These are phyloP conservation scores for Gnetum montanum DNA, from an alignment of 75 land plant species.

Conservation along the genomic window DNA sequence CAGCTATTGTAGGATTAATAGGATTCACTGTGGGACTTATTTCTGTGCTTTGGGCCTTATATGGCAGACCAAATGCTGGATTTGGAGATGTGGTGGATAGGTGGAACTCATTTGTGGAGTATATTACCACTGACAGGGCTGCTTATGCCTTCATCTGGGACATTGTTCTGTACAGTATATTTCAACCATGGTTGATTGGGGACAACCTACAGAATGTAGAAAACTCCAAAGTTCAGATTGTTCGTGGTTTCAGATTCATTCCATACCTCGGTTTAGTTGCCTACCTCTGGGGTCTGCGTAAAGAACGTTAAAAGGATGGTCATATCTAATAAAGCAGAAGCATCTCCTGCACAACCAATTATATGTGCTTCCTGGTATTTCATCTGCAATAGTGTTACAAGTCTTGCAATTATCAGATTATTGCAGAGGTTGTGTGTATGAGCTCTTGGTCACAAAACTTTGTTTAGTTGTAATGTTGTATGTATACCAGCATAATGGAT, in stretches of 20 bases:
- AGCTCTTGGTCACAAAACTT: too few species aligned
- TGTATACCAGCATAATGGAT: too few species aligned
- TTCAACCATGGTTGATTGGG: conserved; percentile 93
- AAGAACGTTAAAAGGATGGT: conserved; percentile 4
- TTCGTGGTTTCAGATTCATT: conserved; percentile 51
- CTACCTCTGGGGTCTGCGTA: conserved; percentile 42
- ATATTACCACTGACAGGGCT: conserved; percentile 70
- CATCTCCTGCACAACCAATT: too few species aligned
- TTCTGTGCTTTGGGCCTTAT: conserved; percentile 55
- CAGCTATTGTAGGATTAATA: conserved; percentile 41
- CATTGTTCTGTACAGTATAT: conserved; percentile 55
- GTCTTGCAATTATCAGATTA: too few species aligned
- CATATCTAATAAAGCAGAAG: too few species aligned
- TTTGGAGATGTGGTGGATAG: conserved; percentile 69
- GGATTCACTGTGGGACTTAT: conserved; percentile 56
- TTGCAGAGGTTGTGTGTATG: too few species aligned
- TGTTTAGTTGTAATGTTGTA: too few species aligned
- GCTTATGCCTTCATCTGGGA: conserved; percentile 99
- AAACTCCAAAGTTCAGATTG: conserved; percentile 20
- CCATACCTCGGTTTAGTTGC: conserved; percentile 86
- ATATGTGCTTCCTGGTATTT: too few species aligned
- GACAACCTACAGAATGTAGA: conserved; percentile 66
- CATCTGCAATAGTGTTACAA: too few species aligned
- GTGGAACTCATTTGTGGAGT: conserved; percentile 48
- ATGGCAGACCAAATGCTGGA: conserved; percentile 56